A percentile compares a stretch with the other conserved stretches of the same genome.
These are phyloP conservation scores for Hemileccinum rubropunctum DNA, from an alignment of 768 basidiomycete species.

Conservation along the genomic window DNA sequence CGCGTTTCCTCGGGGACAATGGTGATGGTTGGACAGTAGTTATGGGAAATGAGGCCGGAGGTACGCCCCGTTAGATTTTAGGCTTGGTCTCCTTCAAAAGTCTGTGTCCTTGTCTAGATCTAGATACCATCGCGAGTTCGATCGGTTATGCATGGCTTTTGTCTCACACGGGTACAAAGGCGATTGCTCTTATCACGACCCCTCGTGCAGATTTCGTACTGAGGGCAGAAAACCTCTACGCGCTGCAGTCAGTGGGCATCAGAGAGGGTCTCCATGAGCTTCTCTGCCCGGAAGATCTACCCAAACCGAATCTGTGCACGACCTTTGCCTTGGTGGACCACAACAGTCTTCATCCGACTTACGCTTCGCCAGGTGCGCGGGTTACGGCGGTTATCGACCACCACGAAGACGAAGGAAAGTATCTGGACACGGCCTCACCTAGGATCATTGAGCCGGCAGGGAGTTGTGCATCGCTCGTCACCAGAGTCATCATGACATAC, in stretches of 20 bases:
- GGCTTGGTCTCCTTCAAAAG: background rate
- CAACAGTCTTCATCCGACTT: slow-evolving; percentile 59
- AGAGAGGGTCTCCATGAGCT: slow-evolving; percentile 50
- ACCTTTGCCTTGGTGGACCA: slow-evolving; percentile 89
- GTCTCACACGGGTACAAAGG: slow-evolving; percentile 44
- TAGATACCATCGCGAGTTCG: slow-evolving; percentile 86
- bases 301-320: slow-evolving; percentile 38
- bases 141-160: slow-evolving; percentile 81
- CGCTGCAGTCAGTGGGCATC: slow-evolving; percentile 60
- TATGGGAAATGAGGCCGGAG: slow-evolving; percentile 97
- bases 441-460: slow-evolving; percentile 70
- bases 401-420: slow-evolving; percentile 78
- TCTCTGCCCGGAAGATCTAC: slow-evolving; percentile 68
- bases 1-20: slow-evolving; percentile 57
- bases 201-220: slow-evolving; percentile 65
- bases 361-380: slow-evolving; percentile 37
- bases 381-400: slow-evolving; percentile 88
- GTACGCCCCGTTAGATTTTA: slow-evolving; percentile 37
- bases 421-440: slow-evolving; percentile 60
- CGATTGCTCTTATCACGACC: slow-evolving; percentile 73
- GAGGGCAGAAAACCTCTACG: slow-evolving; percentile 85
- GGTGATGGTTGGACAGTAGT: slow-evolving; percentile 74
- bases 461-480: slow-evolving; percentile 72
- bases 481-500: slow-evolving; percentile 33
- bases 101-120: slow-evolving; percentile 50